Conservation (phyloP, 139 green algal genomes). For the Closterium sp. region DNA sequence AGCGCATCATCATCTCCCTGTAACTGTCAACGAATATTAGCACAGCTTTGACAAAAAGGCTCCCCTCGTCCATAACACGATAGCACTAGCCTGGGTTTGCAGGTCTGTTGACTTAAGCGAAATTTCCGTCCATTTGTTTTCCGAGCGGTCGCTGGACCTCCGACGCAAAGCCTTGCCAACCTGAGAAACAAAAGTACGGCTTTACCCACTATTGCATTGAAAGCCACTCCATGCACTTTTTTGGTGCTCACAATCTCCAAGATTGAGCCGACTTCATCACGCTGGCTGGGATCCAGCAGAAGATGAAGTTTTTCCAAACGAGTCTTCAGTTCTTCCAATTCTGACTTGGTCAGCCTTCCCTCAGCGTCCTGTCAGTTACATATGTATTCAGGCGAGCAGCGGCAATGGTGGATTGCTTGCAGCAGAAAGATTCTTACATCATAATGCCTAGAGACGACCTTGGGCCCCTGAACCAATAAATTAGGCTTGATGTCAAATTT, state of each 20-base stretch:
- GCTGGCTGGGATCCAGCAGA: background rate
- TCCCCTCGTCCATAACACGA: background rate
- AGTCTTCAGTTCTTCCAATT: background rate
- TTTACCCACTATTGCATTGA: background rate
- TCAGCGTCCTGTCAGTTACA: background rate
- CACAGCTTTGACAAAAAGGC: background rate
- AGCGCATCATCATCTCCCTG: background rate
- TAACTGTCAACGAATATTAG: background rate
- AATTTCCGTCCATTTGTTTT: background rate
- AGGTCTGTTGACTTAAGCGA: background rate
- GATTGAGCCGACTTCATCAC: background rate
- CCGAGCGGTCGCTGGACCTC: background rate
- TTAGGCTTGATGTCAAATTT: background rate
- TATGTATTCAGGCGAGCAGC: background rate
- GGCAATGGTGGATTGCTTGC: background rate
- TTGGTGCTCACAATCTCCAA: background rate
- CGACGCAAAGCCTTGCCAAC: background rate
- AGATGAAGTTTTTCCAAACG: background rate
- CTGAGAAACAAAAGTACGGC: background rate
- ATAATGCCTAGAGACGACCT: background rate
- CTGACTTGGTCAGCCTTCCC: background rate
- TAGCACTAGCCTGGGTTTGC: background rate
- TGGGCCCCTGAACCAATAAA: background rate
- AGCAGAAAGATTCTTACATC: background rate
- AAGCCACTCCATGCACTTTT: background rate